These are phyloP conservation scores for Pseudozyma sp. DNA, from an alignment of 1,284 basidiomycete genomes.

Conservation along the genomic window DNA sequence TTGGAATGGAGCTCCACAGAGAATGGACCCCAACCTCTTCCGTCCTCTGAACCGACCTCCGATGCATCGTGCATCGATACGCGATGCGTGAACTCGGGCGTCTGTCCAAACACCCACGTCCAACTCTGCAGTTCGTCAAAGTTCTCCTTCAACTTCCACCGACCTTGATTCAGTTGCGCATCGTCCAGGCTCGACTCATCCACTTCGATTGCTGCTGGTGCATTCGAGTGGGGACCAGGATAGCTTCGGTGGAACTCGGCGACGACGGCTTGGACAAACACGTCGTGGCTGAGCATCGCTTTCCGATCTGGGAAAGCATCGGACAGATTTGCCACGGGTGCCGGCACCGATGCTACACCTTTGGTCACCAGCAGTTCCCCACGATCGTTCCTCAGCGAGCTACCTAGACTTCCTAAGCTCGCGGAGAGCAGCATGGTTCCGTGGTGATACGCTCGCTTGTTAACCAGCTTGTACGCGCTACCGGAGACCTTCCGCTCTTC, in stretches of 20 bases:
- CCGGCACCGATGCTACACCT: constrained; percentile 89
- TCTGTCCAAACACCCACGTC: constrained; percentile 94
- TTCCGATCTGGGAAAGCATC: constrained; percentile 71
- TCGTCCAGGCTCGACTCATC: constrained; percentile 30
- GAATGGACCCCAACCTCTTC: constrained; percentile 24
- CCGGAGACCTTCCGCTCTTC: constrained; percentile 82
- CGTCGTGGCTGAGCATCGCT: constrained; percentile 74
- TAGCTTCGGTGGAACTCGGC: constrained; percentile 79
- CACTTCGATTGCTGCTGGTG: constrained; percentile 10
- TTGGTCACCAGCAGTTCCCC: constrained; percentile 81
- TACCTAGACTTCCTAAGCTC: constrained; percentile 51
- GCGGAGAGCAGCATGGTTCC: constrained; percentile 92
- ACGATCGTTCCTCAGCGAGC: constrained; percentile 74
- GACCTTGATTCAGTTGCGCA: constrained; percentile 13
- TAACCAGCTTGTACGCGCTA: constrained; percentile 95
- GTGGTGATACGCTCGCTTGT: constrained; percentile 92
- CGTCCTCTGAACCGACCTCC: constrained; percentile 9
- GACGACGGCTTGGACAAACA: constrained; percentile 80
- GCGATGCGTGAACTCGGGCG: constrained; percentile 82
- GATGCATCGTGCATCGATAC: constrained; percentile 22
- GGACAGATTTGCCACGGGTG: constrained; percentile 86
- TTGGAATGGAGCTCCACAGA: constrained; percentile 44
- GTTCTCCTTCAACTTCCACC: constrained; percentile 33
- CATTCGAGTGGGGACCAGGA: constrained; percentile 1
- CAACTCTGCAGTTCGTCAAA: constrained; percentile 75